Conservation (phyloP, 441 rosid genomes). For the Pelargonium hybrid region DNA sequence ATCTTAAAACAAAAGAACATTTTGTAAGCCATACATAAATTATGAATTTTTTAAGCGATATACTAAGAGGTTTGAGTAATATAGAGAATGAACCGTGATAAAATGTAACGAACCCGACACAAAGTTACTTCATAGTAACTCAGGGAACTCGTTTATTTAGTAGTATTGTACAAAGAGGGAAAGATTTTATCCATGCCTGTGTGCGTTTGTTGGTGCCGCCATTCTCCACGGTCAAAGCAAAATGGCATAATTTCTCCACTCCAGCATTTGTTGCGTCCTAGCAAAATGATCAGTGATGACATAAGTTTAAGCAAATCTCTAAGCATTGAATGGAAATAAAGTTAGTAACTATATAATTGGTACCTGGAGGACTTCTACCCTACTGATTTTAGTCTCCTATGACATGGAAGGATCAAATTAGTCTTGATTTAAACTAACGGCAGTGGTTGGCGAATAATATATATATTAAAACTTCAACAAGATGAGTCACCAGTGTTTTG, state of each 20-base stretch:
- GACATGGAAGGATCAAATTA: slow-evolving; percentile 7
- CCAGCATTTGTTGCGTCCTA: slow-evolving; percentile 53
- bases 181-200: slow-evolving; percentile 37
- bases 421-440: neutral
- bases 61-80: neutral
- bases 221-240: slow-evolving; percentile 33
- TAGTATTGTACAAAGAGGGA: slow-evolving; percentile 1
- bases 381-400: slow-evolving; percentile 58
- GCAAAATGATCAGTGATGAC: neutral
- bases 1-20: neutral
- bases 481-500: slow-evolving; percentile 52
- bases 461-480: neutral
- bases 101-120: neutral
- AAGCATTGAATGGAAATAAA: neutral
- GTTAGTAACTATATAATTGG: slow-evolving; percentile 11
- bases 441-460: neutral
- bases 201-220: slow-evolving; percentile 26
- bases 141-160: neutral
- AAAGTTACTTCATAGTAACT: neutral
- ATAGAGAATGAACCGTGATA: too few species aligned
- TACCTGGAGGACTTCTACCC: slow-evolving; percentile 83
- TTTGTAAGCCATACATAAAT: neutral
- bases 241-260: slow-evolving; percentile 38
- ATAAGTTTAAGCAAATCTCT: neutral
- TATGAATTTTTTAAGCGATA: neutral